Percentiles rank a stretch among this genome's conserved stretches.
Conservation (phyloP, 345 rosid species). For the Eucalyptus cloeziana region DNA sequence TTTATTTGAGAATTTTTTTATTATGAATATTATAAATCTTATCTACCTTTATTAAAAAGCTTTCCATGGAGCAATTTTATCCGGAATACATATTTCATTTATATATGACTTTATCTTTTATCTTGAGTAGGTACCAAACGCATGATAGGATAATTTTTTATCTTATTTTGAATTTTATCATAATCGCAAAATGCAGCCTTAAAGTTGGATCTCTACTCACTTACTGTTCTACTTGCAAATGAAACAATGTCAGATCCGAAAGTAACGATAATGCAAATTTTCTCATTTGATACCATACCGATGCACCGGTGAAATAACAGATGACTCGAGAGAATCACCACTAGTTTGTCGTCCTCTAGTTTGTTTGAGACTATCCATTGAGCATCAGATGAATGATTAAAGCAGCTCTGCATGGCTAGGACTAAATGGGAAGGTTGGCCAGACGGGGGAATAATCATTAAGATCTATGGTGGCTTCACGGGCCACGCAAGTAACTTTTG, state of each 20-base stretch:
- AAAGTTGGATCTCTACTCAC: too few species aligned
- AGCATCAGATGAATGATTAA: neutral
- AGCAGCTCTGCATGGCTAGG: neutral
- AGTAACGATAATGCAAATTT: neutral
- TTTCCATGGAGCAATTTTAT: rapidly evolving
- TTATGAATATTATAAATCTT: too few species aligned
- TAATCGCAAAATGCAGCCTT: rapidly evolving
- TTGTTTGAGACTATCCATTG: neutral
- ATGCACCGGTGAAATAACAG: neutral
- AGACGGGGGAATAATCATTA: too few species aligned
- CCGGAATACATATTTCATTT: rapidly evolving
- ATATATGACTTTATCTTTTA: too few species aligned
- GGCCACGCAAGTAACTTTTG: too few species aligned
- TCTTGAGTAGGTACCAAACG: too few species aligned
- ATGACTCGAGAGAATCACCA: neutral
- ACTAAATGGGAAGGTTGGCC: neutral
- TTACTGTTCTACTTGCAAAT: neutral
- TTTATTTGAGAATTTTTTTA: too few species aligned
- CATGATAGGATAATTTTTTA: too few species aligned
- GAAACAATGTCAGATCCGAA: neutral
- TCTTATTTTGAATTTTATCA: too few species aligned
- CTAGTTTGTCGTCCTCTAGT: neutral
- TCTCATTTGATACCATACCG: neutral
- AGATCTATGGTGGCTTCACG: neutral
- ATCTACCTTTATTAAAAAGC: too few species aligned